Conservation (phyloP, 352 stramenopile genomes). For the Phytophthora sojae region DNA sequence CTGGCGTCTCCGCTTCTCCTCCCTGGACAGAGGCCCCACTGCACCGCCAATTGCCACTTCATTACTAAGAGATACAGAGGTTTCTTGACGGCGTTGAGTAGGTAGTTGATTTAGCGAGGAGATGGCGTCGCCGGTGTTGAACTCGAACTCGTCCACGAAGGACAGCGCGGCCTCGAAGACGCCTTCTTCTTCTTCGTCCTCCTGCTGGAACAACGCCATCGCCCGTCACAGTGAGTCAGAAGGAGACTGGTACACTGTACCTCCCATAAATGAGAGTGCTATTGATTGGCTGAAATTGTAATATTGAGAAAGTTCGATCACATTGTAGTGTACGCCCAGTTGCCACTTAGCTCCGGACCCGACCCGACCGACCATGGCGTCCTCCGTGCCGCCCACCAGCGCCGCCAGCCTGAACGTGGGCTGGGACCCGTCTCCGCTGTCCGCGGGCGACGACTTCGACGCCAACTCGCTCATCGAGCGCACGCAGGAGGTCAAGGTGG, state of each 20-base stretch:
- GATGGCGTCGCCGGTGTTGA: neutral
- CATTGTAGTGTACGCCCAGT: neutral
- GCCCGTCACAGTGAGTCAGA: too few species aligned
- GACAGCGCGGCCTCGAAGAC: slow-evolving; percentile 32
- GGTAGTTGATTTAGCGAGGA: neutral
- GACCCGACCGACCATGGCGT: slow-evolving; percentile 19
- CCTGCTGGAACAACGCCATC: slow-evolving; percentile 1
- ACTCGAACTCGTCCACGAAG: slow-evolving; percentile 39
- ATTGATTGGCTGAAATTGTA: slow-evolving; percentile 12
- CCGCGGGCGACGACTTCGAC: slow-evolving; percentile 31
- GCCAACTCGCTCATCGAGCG: slow-evolving; percentile 66
- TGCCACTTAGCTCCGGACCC: neutral
- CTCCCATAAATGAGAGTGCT: neutral
- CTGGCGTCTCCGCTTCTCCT: slow-evolving; percentile 16
- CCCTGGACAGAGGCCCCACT: slow-evolving; percentile 5
- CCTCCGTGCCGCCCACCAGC: slow-evolving; percentile 27
- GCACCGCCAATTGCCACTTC: neutral
- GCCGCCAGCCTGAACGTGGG: slow-evolving; percentile 49
- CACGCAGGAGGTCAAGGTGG: slow-evolving; percentile 67
- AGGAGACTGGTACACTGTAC: neutral
- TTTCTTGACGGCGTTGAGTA: slow-evolving; percentile 1
- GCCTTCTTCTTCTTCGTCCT: slow-evolving; percentile 9
- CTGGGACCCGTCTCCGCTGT: slow-evolving; percentile 55
- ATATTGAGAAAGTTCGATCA: slow-evolving; percentile 35
- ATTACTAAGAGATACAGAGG: neutral